Conservation (phyloP, 140 eudicot genomes). For the Oenanthe javanica region DNA sequence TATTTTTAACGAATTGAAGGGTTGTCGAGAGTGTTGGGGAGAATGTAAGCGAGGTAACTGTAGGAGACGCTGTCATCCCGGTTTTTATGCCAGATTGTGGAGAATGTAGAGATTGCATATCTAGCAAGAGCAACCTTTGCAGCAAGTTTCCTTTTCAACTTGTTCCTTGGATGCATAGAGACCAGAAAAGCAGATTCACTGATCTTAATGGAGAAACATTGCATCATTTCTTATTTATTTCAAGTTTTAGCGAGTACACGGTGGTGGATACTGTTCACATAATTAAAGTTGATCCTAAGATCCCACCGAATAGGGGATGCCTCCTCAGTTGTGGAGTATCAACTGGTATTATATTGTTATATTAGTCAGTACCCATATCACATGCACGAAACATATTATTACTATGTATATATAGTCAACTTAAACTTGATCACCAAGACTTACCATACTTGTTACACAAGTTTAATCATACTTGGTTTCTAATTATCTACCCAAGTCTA, state of each 20-base stretch:
- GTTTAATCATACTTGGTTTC: too few species aligned
- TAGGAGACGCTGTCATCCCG: constrained; percentile 82
- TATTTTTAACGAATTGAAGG: not conserved
- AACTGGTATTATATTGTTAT: constrained; percentile 41
- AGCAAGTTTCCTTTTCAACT: constrained; percentile 46
- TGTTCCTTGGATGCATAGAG: constrained; percentile 68
- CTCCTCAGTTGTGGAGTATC: constrained; percentile 88
- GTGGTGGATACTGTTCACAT: constrained; percentile 73
- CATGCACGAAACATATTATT: not conserved
- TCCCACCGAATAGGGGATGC: constrained; percentile 83
- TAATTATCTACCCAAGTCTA: too few species aligned
- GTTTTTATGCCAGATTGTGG: constrained; percentile 69
- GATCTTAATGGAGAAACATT: constrained; percentile 69
- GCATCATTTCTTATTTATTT: constrained; percentile 55
- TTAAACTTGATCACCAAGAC: too few species aligned
- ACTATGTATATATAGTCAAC: too few species aligned
- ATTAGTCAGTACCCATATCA: not conserved
- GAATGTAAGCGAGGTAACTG: constrained; percentile 52
- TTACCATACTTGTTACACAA: too few species aligned
- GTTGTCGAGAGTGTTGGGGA: constrained; percentile 59
- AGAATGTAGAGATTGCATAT: constrained; percentile 74
- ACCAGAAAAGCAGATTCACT: constrained; percentile 81
- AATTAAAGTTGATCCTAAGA: constrained; percentile 51
- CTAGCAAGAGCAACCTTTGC: constrained; percentile 73
- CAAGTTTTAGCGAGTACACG: constrained; percentile 83